Percentiles rank a stretch among this genome's conserved stretches.
Conservation (phyloP, 176 grass and related monocot genomes). For the Secale cereale region DNA sequence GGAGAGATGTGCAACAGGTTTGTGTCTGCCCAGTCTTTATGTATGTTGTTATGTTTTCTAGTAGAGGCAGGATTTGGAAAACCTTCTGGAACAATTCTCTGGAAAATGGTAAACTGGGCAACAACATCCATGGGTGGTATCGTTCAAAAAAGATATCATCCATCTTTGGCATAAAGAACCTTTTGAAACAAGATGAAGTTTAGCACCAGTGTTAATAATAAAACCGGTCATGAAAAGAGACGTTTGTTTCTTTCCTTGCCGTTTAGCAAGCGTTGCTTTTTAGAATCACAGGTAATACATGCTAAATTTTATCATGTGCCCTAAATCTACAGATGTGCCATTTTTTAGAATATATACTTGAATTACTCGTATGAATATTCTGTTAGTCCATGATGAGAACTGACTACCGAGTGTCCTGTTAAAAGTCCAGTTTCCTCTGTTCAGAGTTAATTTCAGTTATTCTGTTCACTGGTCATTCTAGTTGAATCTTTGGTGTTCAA, state of each 20-base stretch:
- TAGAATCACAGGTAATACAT: background rate
- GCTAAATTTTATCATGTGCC: background rate
- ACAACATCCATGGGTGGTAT: background rate
- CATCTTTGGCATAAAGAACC: background rate
- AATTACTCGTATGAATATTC: background rate
- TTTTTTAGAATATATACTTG: background rate
- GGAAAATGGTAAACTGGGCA: background rate
- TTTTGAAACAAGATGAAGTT: background rate
- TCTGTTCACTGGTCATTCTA: background rate
- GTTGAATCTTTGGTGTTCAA: background rate
- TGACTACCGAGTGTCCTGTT: background rate
- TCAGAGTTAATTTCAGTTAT: background rate
- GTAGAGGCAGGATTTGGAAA: background rate
- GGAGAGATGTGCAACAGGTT: conserved; percentile 99
- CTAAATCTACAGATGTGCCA: background rate
- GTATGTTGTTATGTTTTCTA: background rate
- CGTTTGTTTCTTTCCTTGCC: background rate
- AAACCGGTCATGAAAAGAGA: background rate
- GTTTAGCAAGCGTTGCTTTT: background rate
- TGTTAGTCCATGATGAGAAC: background rate
- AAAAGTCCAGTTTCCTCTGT: background rate
- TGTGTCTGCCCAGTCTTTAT: background rate
- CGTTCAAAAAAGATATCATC: background rate
- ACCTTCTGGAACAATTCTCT: background rate
- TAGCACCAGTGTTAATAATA: background rate